Evolutionary conservation across 306 rosid species (phyloP).

Genomic region (Vachellia pachyceras): DNA sequence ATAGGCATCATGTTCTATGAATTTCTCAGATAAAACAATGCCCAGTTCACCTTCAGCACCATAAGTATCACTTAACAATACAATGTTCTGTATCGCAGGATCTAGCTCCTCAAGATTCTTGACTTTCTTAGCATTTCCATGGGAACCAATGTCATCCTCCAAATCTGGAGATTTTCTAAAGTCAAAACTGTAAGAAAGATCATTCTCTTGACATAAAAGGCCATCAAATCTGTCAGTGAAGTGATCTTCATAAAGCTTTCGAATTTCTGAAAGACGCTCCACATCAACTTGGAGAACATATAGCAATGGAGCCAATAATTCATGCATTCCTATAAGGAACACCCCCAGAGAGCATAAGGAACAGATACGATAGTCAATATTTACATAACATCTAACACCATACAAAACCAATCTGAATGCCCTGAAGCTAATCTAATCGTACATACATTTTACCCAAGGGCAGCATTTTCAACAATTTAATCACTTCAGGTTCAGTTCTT

Average conservation of each 20-base stretch:
- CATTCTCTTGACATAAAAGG: conserved; percentile 67
- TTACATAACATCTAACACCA: conserved; percentile 32
- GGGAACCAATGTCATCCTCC: conserved; percentile 56
- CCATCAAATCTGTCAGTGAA: conserved; percentile 91
- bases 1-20: conserved; percentile 93
- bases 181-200: conserved; percentile 78
- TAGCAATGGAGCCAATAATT: conserved; percentile 91
- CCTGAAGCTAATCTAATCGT: conserved; percentile 20
- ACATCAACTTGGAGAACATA: conserved; percentile 93
- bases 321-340: conserved; percentile 84
- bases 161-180: conserved; percentile 70
- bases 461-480: conserved; percentile 25
- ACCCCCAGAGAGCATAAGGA: conserved; percentile 12
- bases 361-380: conserved; percentile 20
- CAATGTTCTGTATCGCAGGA: conserved; percentile 74
- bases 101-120: conserved; percentile 79
- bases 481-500: conserved; percentile 3
- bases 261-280: conserved; percentile 76
- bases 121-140: conserved; percentile 56
- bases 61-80: conserved; percentile 87
- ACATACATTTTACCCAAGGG: conserved; percentile 17
- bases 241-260: conserved; percentile 82
- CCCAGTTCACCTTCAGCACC: conserved; percentile 99
- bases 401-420: conserved; percentile 28
- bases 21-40: conserved; percentile 86